Evolutionary conservation across 2,329 filamentous ascomycete species (phyloP).

Genomic region (Thermothelomyces thermophilus): DNA sequence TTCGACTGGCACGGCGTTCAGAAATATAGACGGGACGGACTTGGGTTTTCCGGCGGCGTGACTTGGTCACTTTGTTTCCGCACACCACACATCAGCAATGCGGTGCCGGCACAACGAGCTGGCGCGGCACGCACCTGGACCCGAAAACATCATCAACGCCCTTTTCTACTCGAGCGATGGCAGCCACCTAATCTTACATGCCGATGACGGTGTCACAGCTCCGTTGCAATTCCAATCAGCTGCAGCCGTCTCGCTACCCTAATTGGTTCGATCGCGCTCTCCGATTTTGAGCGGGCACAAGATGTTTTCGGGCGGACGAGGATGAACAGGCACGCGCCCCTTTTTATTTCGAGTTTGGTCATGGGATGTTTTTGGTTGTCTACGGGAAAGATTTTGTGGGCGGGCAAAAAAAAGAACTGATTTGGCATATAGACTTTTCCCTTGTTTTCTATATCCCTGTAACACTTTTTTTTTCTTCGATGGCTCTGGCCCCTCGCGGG

Average conservation of each 20-base stretch:
- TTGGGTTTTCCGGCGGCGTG: slow-evolving; percentile 9
- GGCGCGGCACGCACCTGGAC: slow-evolving; percentile 5
- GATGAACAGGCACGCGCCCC: background rate
- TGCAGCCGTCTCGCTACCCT: background rate
- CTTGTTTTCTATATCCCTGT: slow-evolving; percentile 12
- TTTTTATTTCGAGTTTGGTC: background rate
- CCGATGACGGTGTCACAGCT: background rate
- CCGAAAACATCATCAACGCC: slow-evolving; percentile 2
- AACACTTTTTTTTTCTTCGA: slow-evolving; percentile 14
- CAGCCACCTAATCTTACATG: slow-evolving; percentile 10
- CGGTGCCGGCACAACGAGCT: slow-evolving; percentile 3
- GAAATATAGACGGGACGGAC: slow-evolving; percentile 21
- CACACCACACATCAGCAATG: slow-evolving; percentile 14
- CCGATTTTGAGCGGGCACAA: background rate
- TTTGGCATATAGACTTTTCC: slow-evolving; percentile 27
- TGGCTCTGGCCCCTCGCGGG: slow-evolving; percentile 14
- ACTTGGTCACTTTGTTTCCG: slow-evolving; percentile 11
- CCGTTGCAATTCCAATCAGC: background rate
- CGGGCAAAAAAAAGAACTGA: slow-evolving; percentile 21
- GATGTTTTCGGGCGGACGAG: background rate
- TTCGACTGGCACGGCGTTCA: slow-evolving; percentile 22
- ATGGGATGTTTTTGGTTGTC: slow-evolving; percentile 8
- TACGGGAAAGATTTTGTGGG: slow-evolving; percentile 23
- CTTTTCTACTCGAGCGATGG: slow-evolving; percentile 1
- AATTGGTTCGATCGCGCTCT: background rate